These are phyloP conservation scores for Podochytrium sp. DNA, from an alignment of 192 early-diverging fungal species.

Conservation along the genomic window DNA sequence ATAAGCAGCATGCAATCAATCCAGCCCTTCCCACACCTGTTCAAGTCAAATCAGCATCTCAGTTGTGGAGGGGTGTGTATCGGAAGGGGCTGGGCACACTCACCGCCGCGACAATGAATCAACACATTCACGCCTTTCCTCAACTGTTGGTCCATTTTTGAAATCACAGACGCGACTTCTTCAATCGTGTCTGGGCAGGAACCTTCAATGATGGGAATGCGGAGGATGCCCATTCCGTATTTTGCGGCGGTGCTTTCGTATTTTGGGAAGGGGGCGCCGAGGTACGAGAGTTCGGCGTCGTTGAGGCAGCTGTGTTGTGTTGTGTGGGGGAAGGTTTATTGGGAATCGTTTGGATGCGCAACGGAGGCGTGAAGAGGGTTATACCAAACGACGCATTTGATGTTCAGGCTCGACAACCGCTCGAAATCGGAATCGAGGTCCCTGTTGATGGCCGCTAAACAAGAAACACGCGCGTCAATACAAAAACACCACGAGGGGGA, in stretches of 20 bases:
- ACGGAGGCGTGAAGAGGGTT: constrained; percentile 21
- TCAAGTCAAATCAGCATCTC: constrained; percentile 19
- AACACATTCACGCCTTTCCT: constrained; percentile 61
- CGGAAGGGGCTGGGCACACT: not conserved
- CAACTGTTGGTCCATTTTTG: constrained; percentile 51
- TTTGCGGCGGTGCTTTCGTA: constrained; percentile 58
- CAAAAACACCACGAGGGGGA: not conserved
- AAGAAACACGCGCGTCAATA: not conserved
- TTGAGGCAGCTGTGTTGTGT: constrained; percentile 59
- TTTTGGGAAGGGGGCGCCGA: constrained; percentile 67
- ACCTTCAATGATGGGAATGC: constrained; percentile 75
- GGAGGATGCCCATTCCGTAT: constrained; percentile 61
- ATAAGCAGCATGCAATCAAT: constrained; percentile 76
- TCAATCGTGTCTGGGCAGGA: constrained; percentile 59
- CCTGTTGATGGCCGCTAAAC: constrained; percentile 65
- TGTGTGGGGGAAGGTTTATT: not conserved
- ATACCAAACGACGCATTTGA: constrained; percentile 69
- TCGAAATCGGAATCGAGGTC: constrained; percentile 76
- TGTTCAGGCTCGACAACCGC: constrained; percentile 56
- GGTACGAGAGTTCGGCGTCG: constrained; percentile 65
- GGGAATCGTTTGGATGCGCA: not conserved
- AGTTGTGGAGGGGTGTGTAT: not conserved
- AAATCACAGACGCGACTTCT: constrained; percentile 60
- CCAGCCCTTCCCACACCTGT: constrained; percentile 76
- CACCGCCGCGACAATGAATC: constrained; percentile 70